Base-by-base conservation (phyloP, 805 yeast species). In the Lipomyces sp. region DNA sequence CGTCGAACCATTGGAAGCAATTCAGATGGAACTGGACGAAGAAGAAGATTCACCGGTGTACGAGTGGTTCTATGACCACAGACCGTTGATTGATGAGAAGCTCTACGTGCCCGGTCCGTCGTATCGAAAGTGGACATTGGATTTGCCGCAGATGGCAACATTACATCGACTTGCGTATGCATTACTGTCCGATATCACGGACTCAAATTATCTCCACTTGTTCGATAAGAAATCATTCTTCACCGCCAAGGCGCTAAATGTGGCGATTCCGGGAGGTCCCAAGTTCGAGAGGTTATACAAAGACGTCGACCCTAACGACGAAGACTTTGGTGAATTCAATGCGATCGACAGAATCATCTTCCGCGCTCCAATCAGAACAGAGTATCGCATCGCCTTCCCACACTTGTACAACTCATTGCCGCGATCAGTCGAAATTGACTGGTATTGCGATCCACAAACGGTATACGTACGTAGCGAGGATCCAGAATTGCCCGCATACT, bases 221-320 rank as follows among this genome's bases (percentile, higher is more conserved):
- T 94, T 93, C 75, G 92, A 93, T 72, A 86, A 86, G 64, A 83
- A 88, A 63, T 83, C 97, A 0, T 90, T 95, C 71, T 85, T 89
- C 76, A 93, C 97, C 0, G 96, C 98, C 0, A 95, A 95, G 75
- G 94, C 96, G 7, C 81, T 95, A 60, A 92, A 93, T 73, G 83
- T 88, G 56, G 89, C 96, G 0, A 81, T 95, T 42, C 97, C 98
- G 0, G 97, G 97, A 11, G 99, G 99, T 0, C 98, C 99, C 11
- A 90, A 89, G 75, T 95, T 92, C 77, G 98, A 93, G 78, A 97
- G 97, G 0, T 78, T 93, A 15, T 86, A 82, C 78, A 86, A 87
- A 67, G 90, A 88, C 61, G 80, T 81, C 50, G 87, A 87, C 71
- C 82, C 83, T 34, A 85, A 84, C 32, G 90, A 86, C 57, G 94